A percentile compares a stretch with the other conserved stretches of the same genome.
Evolutionary conservation across 768 basidiomycete genomes (phyloP).

Genomic region (Butyriboletus loyo): DNA sequence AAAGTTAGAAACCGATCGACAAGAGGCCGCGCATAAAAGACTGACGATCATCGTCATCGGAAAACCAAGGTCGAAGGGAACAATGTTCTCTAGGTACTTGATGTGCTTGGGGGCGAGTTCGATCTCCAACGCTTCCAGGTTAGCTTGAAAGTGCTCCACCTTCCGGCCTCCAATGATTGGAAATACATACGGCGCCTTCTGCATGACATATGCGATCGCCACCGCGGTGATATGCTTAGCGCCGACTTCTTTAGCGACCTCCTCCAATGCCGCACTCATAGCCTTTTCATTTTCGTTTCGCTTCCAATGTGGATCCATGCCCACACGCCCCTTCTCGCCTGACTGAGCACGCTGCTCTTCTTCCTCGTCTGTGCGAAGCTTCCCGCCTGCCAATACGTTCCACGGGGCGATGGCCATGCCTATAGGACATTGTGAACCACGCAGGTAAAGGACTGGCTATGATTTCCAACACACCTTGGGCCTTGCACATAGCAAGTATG

Average conservation of each 20-base stretch:
- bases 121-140: slow-evolving; percentile 43
- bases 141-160: slow-evolving; percentile 40
- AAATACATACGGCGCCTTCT: slow-evolving; percentile 45
- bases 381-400: slow-evolving; percentile 32
- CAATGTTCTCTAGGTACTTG: slow-evolving; percentile 33
- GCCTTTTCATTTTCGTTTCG: slow-evolving; percentile 34
- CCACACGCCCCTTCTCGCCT: slow-evolving; percentile 39
- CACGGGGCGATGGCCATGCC: slow-evolving; percentile 36
- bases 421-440: not conserved
- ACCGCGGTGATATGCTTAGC: slow-evolving; percentile 34
- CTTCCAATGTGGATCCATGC: slow-evolving; percentile 27
- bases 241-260: slow-evolving; percentile 39
- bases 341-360: slow-evolving; percentile 24
- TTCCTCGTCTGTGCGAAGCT: slow-evolving; percentile 31
- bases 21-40: not conserved
- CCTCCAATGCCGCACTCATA: slow-evolving; percentile 36
- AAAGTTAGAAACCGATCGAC: not conserved
- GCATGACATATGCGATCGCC: slow-evolving; percentile 45
- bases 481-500: slow-evolving; percentile 39
- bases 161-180: slow-evolving; percentile 44
- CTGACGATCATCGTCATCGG: slow-evolving; percentile 34
- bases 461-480: slow-evolving; percentile 30
- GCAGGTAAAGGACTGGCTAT: not conserved
- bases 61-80: slow-evolving; percentile 42
- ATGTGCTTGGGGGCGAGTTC: slow-evolving; percentile 39